Conservation (phyloP, 1,284 basidiomycete species). For the Trichosporon coremiiforme region DNA sequence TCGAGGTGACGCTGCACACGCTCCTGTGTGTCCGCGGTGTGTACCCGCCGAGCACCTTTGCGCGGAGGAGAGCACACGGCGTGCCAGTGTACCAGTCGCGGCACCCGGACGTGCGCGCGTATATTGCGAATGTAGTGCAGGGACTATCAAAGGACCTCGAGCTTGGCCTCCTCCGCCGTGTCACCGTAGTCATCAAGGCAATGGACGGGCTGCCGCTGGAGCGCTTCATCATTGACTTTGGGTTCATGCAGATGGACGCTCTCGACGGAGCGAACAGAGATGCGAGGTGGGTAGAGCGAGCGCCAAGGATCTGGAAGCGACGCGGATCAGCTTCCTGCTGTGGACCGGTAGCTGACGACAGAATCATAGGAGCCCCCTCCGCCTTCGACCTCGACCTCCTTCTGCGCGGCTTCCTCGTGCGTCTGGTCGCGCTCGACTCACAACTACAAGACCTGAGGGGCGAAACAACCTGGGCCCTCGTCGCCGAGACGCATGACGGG, state of each 20-base stretch:
- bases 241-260: constrained; percentile 69
- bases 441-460: constrained; percentile 69
- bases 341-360: constrained; percentile 26
- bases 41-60: constrained; percentile 85
- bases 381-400: constrained; percentile 67
- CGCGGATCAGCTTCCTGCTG: too few species aligned
- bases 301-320: too few species aligned
- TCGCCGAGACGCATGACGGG: constrained; percentile 77
- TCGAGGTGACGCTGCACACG: constrained; percentile 89
- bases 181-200: constrained; percentile 70
- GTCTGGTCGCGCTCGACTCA: constrained; percentile 76
- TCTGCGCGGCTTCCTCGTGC: constrained; percentile 81
- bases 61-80: constrained; percentile 81
- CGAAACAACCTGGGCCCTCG: constrained; percentile 76
- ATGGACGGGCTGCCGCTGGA: constrained; percentile 64
- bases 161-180: constrained; percentile 37
- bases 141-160: constrained; percentile 72
- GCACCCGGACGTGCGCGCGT: constrained; percentile 81
- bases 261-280: constrained; percentile 62
- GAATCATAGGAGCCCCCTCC: constrained; percentile 34
- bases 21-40: constrained; percentile 86
- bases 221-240: constrained; percentile 66
- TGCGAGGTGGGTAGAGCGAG: constrained; percentile 50
- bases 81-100: constrained; percentile 88
- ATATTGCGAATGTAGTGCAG: constrained; percentile 77